Evolutionary conservation across 768 basidiomycete species (phyloP).

Genomic region (Leccinum variicolor): DNA sequence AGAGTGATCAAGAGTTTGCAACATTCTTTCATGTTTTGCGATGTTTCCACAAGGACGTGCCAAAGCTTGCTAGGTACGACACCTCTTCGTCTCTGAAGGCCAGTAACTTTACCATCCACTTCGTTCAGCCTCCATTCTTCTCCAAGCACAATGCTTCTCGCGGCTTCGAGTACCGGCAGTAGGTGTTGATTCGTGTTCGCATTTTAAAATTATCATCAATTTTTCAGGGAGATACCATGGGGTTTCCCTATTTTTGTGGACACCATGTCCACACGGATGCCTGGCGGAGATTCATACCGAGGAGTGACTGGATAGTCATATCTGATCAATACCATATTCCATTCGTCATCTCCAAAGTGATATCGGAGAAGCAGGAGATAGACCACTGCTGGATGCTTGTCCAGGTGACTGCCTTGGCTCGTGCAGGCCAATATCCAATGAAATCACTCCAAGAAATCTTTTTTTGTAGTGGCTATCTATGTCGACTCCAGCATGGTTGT

Average conservation of each 20-base stretch:
- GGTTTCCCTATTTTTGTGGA: slow-evolving; percentile 11
- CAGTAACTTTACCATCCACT: slow-evolving; percentile 9
- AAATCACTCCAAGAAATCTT: background rate
- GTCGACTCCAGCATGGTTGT: background rate
- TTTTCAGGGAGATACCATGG: slow-evolving; percentile 7
- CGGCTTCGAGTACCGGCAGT: background rate
- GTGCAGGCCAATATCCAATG: background rate
- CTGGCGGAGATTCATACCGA: slow-evolving; percentile 3
- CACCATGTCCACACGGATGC: fast-evolving
- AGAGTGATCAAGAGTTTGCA: slow-evolving; percentile 1
- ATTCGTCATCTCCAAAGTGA: slow-evolving; percentile 11
- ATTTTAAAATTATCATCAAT: background rate
- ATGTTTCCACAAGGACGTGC: background rate
- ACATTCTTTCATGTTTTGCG: slow-evolving; percentile 5
- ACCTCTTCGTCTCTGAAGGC: slow-evolving; percentile 6
- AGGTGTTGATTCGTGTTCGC: background rate
- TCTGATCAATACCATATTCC: background rate
- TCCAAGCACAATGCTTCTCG: background rate
- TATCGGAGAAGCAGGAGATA: background rate
- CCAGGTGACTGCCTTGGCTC: slow-evolving; percentile 4
- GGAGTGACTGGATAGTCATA: slow-evolving; percentile 4
- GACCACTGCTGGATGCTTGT: slow-evolving; percentile 11
- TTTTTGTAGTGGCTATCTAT: slow-evolving; percentile 16
- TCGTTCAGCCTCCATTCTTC: slow-evolving; percentile 13
- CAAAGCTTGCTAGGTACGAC: background rate